Conservation (phyloP, 1,284 basidiomycete genomes). For the Coniferiporia sulphurascens region DNA sequence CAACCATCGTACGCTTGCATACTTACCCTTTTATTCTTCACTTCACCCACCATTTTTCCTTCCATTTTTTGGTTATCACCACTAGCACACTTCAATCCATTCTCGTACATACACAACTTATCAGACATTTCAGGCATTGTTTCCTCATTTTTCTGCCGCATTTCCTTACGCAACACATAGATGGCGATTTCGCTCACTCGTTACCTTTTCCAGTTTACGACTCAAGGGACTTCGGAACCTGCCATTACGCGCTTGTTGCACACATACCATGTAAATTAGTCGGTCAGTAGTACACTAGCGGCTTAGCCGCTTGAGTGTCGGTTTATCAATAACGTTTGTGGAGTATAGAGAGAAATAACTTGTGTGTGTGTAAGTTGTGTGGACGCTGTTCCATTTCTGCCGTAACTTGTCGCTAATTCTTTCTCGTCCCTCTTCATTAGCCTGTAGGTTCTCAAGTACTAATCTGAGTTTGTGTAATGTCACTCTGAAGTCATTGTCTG, state of each 20-base stretch:
- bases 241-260: background rate
- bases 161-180: background rate
- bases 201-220: background rate
- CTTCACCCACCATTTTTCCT: background rate
- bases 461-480: too few relatives aligned
- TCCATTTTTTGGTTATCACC: background rate
- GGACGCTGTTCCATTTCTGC: too few relatives aligned
- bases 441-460: too few relatives aligned
- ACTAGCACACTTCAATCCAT: too few relatives aligned
- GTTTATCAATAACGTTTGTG: too few relatives aligned
- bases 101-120: background rate
- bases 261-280: constrained; percentile 4
- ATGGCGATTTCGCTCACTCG: background rate
- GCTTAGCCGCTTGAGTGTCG: too few relatives aligned
- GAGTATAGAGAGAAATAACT: too few relatives aligned
- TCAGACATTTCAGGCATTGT: background rate
- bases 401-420: too few relatives aligned
- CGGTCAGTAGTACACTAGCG: background rate
- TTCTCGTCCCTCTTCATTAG: too few relatives aligned
- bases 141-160: background rate
- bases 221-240: background rate
- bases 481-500: too few relatives aligned
- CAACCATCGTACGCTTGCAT: background rate
- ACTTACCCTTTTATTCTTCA: background rate
- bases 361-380: too few relatives aligned